These are phyloP conservation scores for Exophiala sideris DNA, from an alignment of 2,329 filamentous ascomycete species.

Conservation along the genomic window DNA sequence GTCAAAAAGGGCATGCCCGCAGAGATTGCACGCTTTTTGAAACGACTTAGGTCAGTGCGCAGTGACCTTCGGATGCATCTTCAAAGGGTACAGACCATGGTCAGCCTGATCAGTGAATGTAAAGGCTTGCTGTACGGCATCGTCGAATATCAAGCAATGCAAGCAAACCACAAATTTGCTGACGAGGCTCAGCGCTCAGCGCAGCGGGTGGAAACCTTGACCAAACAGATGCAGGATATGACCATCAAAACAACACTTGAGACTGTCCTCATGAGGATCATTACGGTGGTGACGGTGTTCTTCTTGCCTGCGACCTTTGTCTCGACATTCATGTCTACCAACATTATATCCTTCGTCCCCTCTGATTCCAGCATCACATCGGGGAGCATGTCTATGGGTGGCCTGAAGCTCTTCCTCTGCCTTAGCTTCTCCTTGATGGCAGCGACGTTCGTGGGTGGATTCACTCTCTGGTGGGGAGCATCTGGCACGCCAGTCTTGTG, in stretches of 20 bases:
- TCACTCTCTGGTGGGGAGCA: too few relatives aligned
- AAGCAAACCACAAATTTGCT: constrained; percentile 33
- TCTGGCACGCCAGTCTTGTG: too few relatives aligned
- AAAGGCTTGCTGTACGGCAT: constrained; percentile 15
- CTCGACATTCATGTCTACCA: constrained; percentile 21
- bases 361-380: constrained; percentile 30
- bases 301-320: constrained; percentile 38
- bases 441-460: too few relatives aligned
- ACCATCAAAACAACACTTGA: constrained; percentile 33
- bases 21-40: too few relatives aligned
- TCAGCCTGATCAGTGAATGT: too few relatives aligned
- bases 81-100: too few relatives aligned
- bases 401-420: too few relatives aligned
- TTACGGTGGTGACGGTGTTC: constrained; percentile 35
- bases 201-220: constrained; percentile 32
- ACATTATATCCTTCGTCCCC: constrained; percentile 32
- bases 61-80: too few relatives aligned
- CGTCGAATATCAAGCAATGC: constrained; percentile 36
- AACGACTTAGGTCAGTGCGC: too few relatives aligned
- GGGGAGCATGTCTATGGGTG: too few relatives aligned
- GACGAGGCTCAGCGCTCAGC: constrained; percentile 28
- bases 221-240: constrained; percentile 32
- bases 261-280: constrained; percentile 34
- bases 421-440: too few relatives aligned
- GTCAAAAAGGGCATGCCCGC: too few relatives aligned